Base-by-base conservation (phyloP, 2,329 filamentous ascomycete genomes). In the Chaetothyriales sp. region DNA sequence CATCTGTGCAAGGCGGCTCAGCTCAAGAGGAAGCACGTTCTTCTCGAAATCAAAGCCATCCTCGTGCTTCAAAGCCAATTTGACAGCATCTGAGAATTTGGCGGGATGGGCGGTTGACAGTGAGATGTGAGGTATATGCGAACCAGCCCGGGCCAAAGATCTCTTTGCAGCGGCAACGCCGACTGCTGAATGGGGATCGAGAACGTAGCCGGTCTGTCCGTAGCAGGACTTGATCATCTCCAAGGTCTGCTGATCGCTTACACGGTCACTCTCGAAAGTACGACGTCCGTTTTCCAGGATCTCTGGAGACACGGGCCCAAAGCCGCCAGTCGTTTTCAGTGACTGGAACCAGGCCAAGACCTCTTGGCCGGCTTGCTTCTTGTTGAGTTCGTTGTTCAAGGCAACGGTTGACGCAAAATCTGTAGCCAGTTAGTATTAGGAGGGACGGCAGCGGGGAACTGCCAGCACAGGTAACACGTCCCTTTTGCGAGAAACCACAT, bases 101-200 rank as follows among this genome's bases (percentile, higher is more conserved):
- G 90, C 92, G 0, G 92, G 90, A 68, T 98, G 92, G 2, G 92
- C 92, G 1, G 92, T 98, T 1, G 89, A 86, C 2, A 98, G 79
- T n/a, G 37, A 50, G 18, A 43, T 15, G 7, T 44, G 85, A 9
- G 20, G 19, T 2, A 13, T 20, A 15, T 10, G 10, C 4, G 33
- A 15, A 40, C 10, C 15, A 40, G 7, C 5, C 49, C 82, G 70
- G 44, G 72, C 65, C 33, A 86, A 75, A 2, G 86, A 89, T 53
- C 89, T 77, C 51, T 81, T 66, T 0, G 89, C 78, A 0, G 87
- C 89, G 18, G 83, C 77, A 43, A 95, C 77, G 51, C 89, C 92
- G 46, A 98, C 85, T 1, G 92, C 88, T 0, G 88, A 83, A 71
- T 98, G 92, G 1, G 92, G 92, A 65, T 98, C 92, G 0, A 97